Evolutionary conservation across 805 yeast species (phyloP).

Genomic region (Saccharomycodes ludwigii): DNA sequence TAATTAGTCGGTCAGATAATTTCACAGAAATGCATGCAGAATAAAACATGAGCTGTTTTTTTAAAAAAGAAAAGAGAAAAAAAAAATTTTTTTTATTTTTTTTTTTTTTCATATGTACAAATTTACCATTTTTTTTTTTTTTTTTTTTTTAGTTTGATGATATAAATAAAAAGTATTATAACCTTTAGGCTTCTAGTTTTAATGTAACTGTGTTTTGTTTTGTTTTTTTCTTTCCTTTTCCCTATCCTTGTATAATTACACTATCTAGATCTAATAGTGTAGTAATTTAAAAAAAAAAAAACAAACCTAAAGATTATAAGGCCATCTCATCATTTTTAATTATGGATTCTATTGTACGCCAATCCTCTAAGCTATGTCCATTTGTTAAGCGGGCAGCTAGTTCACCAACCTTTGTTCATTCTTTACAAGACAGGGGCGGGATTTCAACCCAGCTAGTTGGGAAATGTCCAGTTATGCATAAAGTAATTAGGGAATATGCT

Average conservation of each 20-base stretch:
- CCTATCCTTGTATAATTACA: background rate
- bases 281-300: background rate
- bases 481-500: slow-evolving; percentile 43
- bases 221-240: background rate
- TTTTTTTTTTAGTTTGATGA: too few relatives aligned
- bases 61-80: too few relatives aligned
- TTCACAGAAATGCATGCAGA: too few relatives aligned
- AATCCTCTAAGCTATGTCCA: slow-evolving; percentile 74
- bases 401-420: slow-evolving; percentile 42
- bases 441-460: slow-evolving; percentile 37
- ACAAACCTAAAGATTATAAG: slow-evolving; percentile 5
- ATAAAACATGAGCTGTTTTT: too few relatives aligned
- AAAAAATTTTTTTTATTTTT: background rate
- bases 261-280: background rate
- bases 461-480: slow-evolving; percentile 85
- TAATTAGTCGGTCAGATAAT: too few relatives aligned
- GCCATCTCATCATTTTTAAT: slow-evolving; percentile 4
- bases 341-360: slow-evolving; percentile 74
- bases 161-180: too few relatives aligned
- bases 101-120: background rate
- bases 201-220: background rate
- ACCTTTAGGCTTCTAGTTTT: too few relatives aligned
- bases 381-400: slow-evolving; percentile 48
- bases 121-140: too few relatives aligned
- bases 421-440: slow-evolving; percentile 40